phyloP scores from a whole-genome alignment of 805 yeast species.

The Metschnikowia cerradonensis region DNA sequence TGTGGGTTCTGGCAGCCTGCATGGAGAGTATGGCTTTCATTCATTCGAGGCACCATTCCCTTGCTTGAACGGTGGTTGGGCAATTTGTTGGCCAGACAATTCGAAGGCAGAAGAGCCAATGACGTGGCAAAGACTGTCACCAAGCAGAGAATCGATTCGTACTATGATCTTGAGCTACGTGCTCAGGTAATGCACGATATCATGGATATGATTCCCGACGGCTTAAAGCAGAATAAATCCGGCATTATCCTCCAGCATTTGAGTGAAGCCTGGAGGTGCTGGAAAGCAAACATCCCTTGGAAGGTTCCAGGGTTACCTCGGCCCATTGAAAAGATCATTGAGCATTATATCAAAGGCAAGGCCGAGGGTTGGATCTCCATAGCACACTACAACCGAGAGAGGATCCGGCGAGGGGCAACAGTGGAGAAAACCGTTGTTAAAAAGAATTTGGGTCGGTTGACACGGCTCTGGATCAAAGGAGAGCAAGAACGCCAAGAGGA shows the following conservation, averaged over 20 bases:
- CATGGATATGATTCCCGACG: conserved; percentile 95
- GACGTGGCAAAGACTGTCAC: conserved; percentile 92
- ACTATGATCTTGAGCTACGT: conserved; percentile 87
- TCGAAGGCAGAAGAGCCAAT: conserved; percentile 90
- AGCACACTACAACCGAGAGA: conserved; percentile 87
- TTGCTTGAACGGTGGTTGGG: conserved; percentile 93
- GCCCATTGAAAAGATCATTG: conserved; percentile 81
- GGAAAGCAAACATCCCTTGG: conserved; percentile 99
- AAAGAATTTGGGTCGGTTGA: conserved; percentile 87
- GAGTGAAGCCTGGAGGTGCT: conserved; percentile 98
- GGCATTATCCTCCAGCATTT: conserved; percentile 87
- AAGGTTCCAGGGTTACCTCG: conserved; percentile 93
- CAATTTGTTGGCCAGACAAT: conserved; percentile 84
- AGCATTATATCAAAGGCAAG: conserved; percentile 86
- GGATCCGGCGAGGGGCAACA: conserved; percentile 83
- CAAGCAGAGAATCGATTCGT: conserved; percentile 92
- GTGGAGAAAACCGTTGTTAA: conserved; percentile 93
- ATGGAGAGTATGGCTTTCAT: conserved; percentile 94
- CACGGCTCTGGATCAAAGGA: conserved; percentile 86
- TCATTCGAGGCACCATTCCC: conserved; percentile 88
- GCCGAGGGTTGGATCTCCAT: conserved; percentile 96
- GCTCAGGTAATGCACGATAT: conserved; percentile 95
- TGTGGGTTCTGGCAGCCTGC: conserved; percentile 99
- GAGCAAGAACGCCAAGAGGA: conserved; percentile 86
- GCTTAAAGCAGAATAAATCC: conserved; percentile 80